Base-by-base conservation (phyloP, 2,329 filamentous ascomycete genomes). In the Verticillium albo-atrum region DNA sequence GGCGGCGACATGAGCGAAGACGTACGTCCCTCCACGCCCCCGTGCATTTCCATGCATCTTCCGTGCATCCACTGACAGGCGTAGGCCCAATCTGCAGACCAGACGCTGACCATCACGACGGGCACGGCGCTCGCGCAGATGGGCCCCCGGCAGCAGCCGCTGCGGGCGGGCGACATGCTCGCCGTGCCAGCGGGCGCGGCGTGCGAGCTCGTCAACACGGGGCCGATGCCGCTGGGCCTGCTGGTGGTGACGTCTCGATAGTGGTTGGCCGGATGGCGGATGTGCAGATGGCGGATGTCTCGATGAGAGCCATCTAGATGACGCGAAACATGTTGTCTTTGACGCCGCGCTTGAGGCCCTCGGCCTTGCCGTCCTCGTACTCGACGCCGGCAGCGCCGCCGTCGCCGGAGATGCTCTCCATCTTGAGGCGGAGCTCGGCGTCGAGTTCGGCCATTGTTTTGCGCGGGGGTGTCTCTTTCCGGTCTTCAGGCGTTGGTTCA, bases 311-410 rank as follows among this genome's bases (percentile, higher is more conserved):
- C n/a, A n/a, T n/a, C 58, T 37, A 86, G 23, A 91, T 90, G 61
- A 89, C 83, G 17, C 89, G 78, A 70, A 92, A 92, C 89, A 92
- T 92, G 66, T 92, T 92, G 57, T 88, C 84, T 70, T 82, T 87
- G 12, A 93, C 90, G 35, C 87, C 82, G 55, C 89, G 78, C 74
- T 91, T 92, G 82, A 93, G 88, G 0, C 87, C 79, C 6, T 85
- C 85, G 0, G 90, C 85, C 70, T 88, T 82, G 0, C 90, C 90
- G 65, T 91, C 82, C 71, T 93, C 90, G 61, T 90, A 88, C 71
- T 92, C 89, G 4, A 93, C 76, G 1, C 89, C 90, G 3, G 88
- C 79, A 27, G 82, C 83, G 9, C 90, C 89, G 4, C 89, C 89
- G 50, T 88, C 89, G 1, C 90, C 89, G 0, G 88, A 81, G 30